Conservation (phyloP, 1,284 basidiomycete species). For the Flammula alnicola region DNA sequence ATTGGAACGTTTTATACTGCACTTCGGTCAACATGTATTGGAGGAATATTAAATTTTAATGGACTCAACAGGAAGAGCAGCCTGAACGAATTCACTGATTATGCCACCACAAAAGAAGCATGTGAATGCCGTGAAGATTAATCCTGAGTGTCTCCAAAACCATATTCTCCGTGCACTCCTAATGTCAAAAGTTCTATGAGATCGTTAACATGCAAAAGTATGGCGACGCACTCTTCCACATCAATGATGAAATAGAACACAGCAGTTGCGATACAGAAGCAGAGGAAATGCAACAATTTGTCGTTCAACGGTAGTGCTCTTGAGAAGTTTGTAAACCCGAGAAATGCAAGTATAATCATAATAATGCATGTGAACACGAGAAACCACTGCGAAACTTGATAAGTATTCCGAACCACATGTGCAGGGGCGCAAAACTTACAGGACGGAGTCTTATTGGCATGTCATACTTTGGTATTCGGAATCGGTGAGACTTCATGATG, state of each 20-base stretch:
- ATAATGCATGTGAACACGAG: slow-evolving; percentile 64
- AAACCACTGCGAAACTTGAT: slow-evolving; percentile 66
- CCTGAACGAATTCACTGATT: slow-evolving; percentile 86
- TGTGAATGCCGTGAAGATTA: slow-evolving; percentile 69
- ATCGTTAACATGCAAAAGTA: slow-evolving; percentile 4
- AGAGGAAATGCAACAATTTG: slow-evolving; percentile 85
- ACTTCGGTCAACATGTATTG: slow-evolving; percentile 9
- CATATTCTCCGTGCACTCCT: slow-evolving; percentile 78
- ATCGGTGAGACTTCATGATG: slow-evolving; percentile 46
- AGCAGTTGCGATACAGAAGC: slow-evolving; percentile 76
- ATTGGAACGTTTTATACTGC: slow-evolving; percentile 80
- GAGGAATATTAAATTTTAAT: slow-evolving; percentile 4
- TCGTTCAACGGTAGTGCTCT: slow-evolving; percentile 75
- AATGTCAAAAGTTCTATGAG: too few species aligned
- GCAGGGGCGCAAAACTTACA: slow-evolving; percentile 44
- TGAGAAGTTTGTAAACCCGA: slow-evolving; percentile 76
- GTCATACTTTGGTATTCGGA: slow-evolving; percentile 66
- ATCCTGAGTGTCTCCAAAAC: slow-evolving; percentile 81
- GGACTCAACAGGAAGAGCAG: slow-evolving; percentile 68
- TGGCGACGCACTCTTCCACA: slow-evolving; percentile 74
- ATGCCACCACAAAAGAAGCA: slow-evolving; percentile 85
- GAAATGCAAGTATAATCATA: slow-evolving; percentile 68
- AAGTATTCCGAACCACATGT: not conserved
- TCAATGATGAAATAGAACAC: slow-evolving; percentile 90
- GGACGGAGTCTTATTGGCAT: slow-evolving; percentile 75